Evolutionary conservation across 2,329 filamentous ascomycete species (phyloP).

Genomic region (Colletotrichum camelliae): DNA sequence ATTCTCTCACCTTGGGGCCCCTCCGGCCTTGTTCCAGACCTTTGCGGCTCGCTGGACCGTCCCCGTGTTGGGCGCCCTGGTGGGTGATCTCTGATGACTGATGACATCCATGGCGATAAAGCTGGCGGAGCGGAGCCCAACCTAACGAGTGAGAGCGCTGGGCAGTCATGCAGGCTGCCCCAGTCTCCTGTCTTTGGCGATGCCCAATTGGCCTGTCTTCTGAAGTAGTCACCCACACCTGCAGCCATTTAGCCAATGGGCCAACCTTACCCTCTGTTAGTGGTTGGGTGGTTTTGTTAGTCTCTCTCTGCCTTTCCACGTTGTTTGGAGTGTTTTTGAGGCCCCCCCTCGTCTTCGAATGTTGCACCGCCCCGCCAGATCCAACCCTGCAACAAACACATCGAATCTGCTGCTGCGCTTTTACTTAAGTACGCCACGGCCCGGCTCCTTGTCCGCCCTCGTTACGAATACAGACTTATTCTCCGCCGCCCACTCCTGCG

Average conservation of each 20-base stretch:
- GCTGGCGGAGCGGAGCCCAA: conserved; percentile 5
- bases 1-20: neutral
- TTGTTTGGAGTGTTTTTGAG: conserved; percentile 9
- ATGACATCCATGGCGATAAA: neutral
- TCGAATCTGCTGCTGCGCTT: neutral
- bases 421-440: conserved; percentile 20
- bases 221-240: neutral
- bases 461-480: neutral
- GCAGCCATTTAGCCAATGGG: conserved; percentile 7
- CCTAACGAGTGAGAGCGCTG: conserved; percentile 17
- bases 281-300: neutral
- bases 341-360: conserved; percentile 5
- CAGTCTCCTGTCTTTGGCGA: neutral
- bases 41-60: neutral
- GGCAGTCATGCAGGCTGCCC: conserved; percentile 23
- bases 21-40: neutral
- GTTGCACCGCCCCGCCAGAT: conserved; percentile 16
- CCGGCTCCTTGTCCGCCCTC: conserved; percentile 12
- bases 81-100: neutral
- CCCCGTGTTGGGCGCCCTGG: neutral
- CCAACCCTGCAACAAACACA: neutral
- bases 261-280: neutral
- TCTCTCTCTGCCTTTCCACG: neutral
- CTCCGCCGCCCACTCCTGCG: neutral
- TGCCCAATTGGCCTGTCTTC: conserved; percentile 4